Conservation (phyloP, 495 filamentous ascomycete species). For the Aspergillus panamensis region DNA sequence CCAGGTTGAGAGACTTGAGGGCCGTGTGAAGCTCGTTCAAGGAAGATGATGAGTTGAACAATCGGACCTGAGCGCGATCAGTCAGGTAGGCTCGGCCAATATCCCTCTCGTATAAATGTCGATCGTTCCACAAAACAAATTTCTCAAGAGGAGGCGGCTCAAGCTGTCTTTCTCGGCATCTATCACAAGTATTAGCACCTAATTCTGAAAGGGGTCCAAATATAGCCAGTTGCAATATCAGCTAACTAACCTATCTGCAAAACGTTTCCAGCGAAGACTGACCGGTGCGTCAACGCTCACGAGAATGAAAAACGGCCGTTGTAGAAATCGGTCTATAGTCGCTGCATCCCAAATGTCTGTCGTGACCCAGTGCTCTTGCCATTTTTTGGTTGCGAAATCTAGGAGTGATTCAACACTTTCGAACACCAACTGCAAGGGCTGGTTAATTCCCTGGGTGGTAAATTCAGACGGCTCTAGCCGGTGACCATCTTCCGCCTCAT, state of each 20-base stretch:
- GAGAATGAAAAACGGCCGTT: constrained; percentile 88
- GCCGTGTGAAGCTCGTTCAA: constrained; percentile 64
- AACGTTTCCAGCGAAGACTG: constrained; percentile 75
- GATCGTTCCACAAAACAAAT: constrained; percentile 75
- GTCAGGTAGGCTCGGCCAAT: constrained; percentile 68
- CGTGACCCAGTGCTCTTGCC: constrained; percentile 79
- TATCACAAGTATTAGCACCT: constrained; percentile 19
- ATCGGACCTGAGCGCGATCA: constrained; percentile 71
- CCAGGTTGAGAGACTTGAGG: constrained; percentile 66
- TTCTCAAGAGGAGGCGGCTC: constrained; percentile 62
- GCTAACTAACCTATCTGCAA: constrained; percentile 50
- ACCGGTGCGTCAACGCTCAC: constrained; percentile 89
- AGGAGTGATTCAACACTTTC: constrained; percentile 58
- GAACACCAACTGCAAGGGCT: constrained; percentile 46
- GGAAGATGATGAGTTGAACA: constrained; percentile 78
- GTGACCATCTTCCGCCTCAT: constrained; percentile 31
- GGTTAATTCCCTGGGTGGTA: constrained; percentile 20
- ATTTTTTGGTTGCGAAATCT: constrained; percentile 79
- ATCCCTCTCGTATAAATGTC: constrained; percentile 65
- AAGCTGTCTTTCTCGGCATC: constrained; percentile 41
- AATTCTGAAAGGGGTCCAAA: background rate
- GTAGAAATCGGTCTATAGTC: constrained; percentile 65
- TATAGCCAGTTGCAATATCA: background rate
- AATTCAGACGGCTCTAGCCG: constrained; percentile 32
- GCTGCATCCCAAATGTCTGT: constrained; percentile 69